Conservation (phyloP, 2,329 filamentous ascomycete species). For the Alternaria sp. region DNA sequence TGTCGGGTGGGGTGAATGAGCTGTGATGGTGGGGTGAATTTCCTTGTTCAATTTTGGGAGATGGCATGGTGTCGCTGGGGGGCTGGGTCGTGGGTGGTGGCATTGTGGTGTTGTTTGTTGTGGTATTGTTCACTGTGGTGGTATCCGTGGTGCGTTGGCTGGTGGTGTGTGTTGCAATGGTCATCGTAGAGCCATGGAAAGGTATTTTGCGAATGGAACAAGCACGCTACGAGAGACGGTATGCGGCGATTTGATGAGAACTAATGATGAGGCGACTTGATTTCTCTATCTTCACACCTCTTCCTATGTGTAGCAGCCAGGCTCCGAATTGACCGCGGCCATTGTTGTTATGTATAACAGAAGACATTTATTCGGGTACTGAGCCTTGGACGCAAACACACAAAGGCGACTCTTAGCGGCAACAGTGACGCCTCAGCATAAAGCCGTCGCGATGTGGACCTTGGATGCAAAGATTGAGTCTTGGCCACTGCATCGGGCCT, state of each 20-base stretch:
- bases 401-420: conserved; percentile 17
- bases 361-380: conserved; percentile 31
- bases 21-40: conserved; percentile 17
- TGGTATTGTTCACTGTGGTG: background rate
- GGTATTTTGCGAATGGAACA: background rate
- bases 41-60: conserved; percentile 25
- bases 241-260: background rate
- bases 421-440: conserved; percentile 31
- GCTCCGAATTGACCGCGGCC: conserved; percentile 24
- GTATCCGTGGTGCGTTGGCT: background rate
- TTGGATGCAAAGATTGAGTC: conserved; percentile 32
- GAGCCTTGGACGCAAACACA: conserved; percentile 11
- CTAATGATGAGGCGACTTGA: background rate
- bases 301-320: conserved; percentile 26
- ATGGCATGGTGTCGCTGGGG: background rate
- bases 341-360: conserved; percentile 9
- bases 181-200: conserved; percentile 3
- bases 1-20: conserved; percentile 42
- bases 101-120: background rate
- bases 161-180: background rate
- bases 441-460: conserved; percentile 29
- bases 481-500: conserved; percentile 36
- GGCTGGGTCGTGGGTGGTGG: background rate
- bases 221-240: background rate
- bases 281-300: background rate